phyloP scores from a whole-genome alignment of 2,329 filamentous ascomycete genomes.

The Gnomoniopsis smithogilvyi region DNA sequence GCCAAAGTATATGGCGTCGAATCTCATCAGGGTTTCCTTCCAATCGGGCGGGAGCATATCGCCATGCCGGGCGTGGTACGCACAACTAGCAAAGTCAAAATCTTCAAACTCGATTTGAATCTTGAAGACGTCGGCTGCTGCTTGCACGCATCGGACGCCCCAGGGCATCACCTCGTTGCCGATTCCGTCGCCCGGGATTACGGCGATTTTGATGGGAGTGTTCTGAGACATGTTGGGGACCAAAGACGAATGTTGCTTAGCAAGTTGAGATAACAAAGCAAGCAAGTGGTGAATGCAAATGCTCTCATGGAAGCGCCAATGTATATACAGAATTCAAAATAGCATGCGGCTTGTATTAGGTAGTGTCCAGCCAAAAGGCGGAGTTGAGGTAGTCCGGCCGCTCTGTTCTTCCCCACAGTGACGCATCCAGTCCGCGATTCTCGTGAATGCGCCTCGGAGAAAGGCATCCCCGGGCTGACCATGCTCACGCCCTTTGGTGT shows the following conservation, averaged over 20 bases:
- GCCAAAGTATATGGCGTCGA: conserved; percentile 67
- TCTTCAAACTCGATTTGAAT: conserved; percentile 57
- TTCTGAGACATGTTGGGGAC: background rate
- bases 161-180: conserved; percentile 65
- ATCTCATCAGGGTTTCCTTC: conserved; percentile 51
- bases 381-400: background rate
- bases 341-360: too few relatives aligned
- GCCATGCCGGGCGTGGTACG: conserved; percentile 48
- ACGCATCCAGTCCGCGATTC: too few relatives aligned
- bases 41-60: conserved; percentile 41
- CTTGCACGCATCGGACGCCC: conserved; percentile 58
- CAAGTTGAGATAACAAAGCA: too few relatives aligned
- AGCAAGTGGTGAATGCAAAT: too few relatives aligned
- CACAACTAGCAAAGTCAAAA: conserved; percentile 65
- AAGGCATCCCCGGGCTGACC: background rate
- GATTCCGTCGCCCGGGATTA: conserved; percentile 67
- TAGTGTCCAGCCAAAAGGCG: too few relatives aligned
- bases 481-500: background rate
- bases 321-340: too few relatives aligned
- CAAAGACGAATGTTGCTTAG: background rate
- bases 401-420: background rate
- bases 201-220: conserved; percentile 43
- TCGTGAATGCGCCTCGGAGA: background rate
- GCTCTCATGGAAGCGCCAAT: too few relatives aligned
- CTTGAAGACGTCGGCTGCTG: conserved; percentile 42